Evolutionary conservation across 768 basidiomycete species (phyloP).

Genomic region (Sarcodon aspratus): DNA sequence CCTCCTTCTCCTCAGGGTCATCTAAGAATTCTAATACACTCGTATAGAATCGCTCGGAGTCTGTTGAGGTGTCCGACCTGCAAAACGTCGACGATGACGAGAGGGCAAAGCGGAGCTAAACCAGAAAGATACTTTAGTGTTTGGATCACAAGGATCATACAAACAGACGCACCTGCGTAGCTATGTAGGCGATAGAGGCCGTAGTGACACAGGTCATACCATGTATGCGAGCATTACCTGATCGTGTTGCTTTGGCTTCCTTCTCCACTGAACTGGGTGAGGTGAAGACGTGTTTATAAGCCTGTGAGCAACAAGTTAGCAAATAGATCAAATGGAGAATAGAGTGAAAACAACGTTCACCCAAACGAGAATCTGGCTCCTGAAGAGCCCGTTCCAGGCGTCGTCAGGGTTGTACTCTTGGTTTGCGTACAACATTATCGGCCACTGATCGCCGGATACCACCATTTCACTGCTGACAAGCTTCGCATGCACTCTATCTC

Average conservation of each 20-base stretch:
- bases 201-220: not conserved
- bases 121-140: no score
- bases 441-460: no score
- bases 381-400: conserved; percentile 17
- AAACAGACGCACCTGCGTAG: no score
- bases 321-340: no score
- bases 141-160: no score
- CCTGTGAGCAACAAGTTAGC: conserved; percentile 5
- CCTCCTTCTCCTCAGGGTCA: no score
- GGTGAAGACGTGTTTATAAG: conserved; percentile 17
- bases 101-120: conserved; percentile 10
- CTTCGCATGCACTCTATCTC: no score
- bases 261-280: conserved; percentile 19
- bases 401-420: conserved; percentile 12
- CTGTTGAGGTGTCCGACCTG: conserved; percentile 9
- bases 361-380: conserved; percentile 11
- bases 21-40: no score
- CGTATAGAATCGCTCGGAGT: conserved; percentile 15
- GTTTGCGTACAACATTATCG: not conserved
- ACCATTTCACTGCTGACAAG: no score
- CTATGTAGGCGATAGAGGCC: not conserved
- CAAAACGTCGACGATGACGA: conserved; percentile 10
- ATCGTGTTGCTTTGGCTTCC: conserved; percentile 15
- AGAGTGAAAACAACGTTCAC: conserved; percentile 3
- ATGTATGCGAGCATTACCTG: conserved; percentile 7